Conservation (phyloP, 352 stramenopile genomes). For the Pythium pyrilobum region DNA sequence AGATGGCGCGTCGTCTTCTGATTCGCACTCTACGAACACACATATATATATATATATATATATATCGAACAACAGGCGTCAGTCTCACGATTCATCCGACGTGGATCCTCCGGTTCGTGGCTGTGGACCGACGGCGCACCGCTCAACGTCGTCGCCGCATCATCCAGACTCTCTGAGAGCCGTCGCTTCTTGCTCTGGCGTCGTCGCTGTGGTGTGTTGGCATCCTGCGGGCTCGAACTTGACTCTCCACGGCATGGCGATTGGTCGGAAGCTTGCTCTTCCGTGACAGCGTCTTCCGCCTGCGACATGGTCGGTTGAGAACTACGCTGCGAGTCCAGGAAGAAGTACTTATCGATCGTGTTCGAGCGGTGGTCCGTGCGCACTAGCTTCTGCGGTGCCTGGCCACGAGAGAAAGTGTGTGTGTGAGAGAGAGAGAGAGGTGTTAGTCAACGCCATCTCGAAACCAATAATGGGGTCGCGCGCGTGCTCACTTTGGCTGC, state of each 20-base stretch:
- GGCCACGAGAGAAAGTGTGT: neutral
- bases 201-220: neutral
- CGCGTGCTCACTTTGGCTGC: constrained; percentile 38
- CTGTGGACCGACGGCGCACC: neutral
- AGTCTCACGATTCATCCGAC: neutral
- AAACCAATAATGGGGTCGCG: neutral
- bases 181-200: constrained; percentile 12
- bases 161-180: constrained; percentile 10
- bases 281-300: constrained; percentile 27
- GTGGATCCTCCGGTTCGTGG: neutral
- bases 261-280: neutral
- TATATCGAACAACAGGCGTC: too few relatives aligned
- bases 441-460: neutral
- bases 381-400: constrained; percentile 78
- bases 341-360: constrained; percentile 86
- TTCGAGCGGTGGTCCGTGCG: constrained; percentile 79
- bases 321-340: constrained; percentile 64
- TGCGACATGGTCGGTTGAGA: constrained; percentile 35
- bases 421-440: neutral
- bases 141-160: too few relatives aligned
- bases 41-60: too few relatives aligned
- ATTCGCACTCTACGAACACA: constrained; percentile 27
- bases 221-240: neutral
- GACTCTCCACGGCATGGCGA: neutral
- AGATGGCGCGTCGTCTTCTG: constrained; percentile 18